Base-by-base conservation (phyloP, 495 filamentous ascomycete genomes). In the Symbiotaphrina buchneri region DNA sequence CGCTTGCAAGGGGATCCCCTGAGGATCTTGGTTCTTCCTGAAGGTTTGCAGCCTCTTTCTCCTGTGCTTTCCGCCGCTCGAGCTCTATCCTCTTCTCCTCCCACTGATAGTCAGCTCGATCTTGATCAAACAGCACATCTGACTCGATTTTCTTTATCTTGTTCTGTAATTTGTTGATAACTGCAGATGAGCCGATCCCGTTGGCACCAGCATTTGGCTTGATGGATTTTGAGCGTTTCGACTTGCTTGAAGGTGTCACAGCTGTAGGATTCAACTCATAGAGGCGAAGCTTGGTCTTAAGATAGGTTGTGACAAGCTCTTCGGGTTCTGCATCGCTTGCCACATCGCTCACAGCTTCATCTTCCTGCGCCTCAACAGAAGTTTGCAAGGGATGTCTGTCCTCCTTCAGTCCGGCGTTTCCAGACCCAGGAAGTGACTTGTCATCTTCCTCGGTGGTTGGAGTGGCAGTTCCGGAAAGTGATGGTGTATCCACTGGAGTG, bases 81-180 rank as follows among this genome's bases (percentile, higher is more conserved):
- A 93, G 50, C n/a, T 63, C 58, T 23, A 74, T 67, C 10, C 65
- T 61, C 40, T 67, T 67, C 1, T 56, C 48, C 32, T 55, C 59
- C 87, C 87, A 97, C 37, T 67, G 47, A 18, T 62, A 58, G 27
- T 90, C 70, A 1, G 83, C 84, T 35, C 76, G 58, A 28, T 63
- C 57, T 31, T 65, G 61, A 43, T 97, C 84, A 43, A 94, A 91
- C 6, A 97, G 53, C 1, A 87, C 61, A 43, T 97, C 87, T 7
- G 70, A 70, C 40, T 82, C 75, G 20, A 94, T 76, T 25, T 63
- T 65, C 6, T 68, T 62, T 13, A 92, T 55, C 44, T 81, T 85
- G 8, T 65, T 58, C 21, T 70, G 59, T 2, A 91, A 35, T 32
- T 68, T 76, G 10, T 56, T 58, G 24, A 69, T 53, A 38, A 71